Percentiles rank a stretch among this genome's conserved stretches.
phyloP scores from a whole-genome alignment of 2,329 filamentous ascomycete genomes.

The Fusarium begoniae region DNA sequence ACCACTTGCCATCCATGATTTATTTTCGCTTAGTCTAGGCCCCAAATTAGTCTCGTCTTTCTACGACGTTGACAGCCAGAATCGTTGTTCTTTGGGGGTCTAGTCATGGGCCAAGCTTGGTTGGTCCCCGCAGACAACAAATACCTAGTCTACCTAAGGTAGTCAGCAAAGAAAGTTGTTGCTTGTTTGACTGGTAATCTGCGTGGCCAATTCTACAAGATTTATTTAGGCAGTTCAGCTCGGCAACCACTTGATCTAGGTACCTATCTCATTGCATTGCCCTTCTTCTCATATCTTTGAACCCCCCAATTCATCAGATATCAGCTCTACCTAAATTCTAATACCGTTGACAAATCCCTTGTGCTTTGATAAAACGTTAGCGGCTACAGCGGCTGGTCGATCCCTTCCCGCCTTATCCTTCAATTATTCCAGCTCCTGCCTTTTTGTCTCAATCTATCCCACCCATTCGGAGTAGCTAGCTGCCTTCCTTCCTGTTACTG shows the following conservation, averaged over 20 bases:
- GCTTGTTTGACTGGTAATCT: slow-evolving; percentile 3
- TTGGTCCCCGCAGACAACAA: slow-evolving; percentile 9
- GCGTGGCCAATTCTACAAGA: not conserved
- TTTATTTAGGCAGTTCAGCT: slow-evolving; percentile 5
- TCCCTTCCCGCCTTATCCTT: slow-evolving; percentile 19
- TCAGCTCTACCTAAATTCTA: not conserved
- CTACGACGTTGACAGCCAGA: not conserved
- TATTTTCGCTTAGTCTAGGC: not conserved
- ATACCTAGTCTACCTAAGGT: not conserved
- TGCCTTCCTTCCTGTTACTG: not conserved
- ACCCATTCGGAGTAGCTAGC: not conserved
- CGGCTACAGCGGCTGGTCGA: slow-evolving; percentile 30
- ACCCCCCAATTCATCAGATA: not conserved
- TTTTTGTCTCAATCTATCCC: slow-evolving; percentile 12
- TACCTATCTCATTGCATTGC: not conserved
- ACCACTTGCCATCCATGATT: not conserved
- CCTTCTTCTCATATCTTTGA: not conserved
- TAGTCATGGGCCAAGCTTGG: slow-evolving; percentile 24
- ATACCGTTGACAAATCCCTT: not conserved
- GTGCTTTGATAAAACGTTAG: slow-evolving; percentile 11
- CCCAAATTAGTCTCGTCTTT: not conserved
- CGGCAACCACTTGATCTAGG: not conserved
- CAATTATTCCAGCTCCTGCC: not conserved
- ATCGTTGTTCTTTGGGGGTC: not conserved
- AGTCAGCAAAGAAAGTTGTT: not conserved